Evolutionary conservation across 1,284 basidiomycete species (phyloP).

Genomic region (Leccinum cinnamomeum): DNA sequence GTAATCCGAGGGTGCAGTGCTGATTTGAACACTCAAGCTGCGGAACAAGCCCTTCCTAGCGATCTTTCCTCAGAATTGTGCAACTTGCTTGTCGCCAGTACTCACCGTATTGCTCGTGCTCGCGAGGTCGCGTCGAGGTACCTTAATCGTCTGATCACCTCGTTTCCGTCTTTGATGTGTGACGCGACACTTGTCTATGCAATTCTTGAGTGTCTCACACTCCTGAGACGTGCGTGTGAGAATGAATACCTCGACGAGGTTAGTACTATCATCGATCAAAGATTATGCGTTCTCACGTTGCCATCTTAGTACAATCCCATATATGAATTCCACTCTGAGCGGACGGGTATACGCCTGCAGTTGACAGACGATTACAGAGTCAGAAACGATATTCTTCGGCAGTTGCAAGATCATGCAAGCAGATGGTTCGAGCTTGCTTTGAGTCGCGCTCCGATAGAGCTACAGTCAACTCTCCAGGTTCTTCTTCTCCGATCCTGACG

Average conservation of each 20-base stretch:
- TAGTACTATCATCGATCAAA: conserved; percentile 20
- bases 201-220: conserved; percentile 89
- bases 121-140: conserved; percentile 83
- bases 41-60: conserved; percentile 79
- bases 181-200: conserved; percentile 85
- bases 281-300: conserved; percentile 5
- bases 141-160: conserved; percentile 84
- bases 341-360: conserved; percentile 73
- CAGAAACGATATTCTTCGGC: conserved; percentile 81
- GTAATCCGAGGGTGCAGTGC: conserved; percentile 72
- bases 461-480: conserved; percentile 90
- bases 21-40: conserved; percentile 71
- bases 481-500: conserved; percentile 10
- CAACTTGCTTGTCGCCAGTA: conserved; percentile 75
- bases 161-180: conserved; percentile 94
- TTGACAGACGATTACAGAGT: conserved; percentile 87
- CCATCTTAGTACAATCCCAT: conserved; percentile 77
- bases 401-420: conserved; percentile 73
- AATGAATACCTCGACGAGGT: conserved; percentile 93
- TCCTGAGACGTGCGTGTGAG: conserved; percentile 87
- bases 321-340: conserved; percentile 81
- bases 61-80: conserved; percentile 76
- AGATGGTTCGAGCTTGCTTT: conserved; percentile 87
- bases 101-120: conserved; percentile 81
- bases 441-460: conserved; percentile 85